These are phyloP conservation scores for Fragaria iinumae DNA, from an alignment of 306 rosid species.

Conservation along the genomic window DNA sequence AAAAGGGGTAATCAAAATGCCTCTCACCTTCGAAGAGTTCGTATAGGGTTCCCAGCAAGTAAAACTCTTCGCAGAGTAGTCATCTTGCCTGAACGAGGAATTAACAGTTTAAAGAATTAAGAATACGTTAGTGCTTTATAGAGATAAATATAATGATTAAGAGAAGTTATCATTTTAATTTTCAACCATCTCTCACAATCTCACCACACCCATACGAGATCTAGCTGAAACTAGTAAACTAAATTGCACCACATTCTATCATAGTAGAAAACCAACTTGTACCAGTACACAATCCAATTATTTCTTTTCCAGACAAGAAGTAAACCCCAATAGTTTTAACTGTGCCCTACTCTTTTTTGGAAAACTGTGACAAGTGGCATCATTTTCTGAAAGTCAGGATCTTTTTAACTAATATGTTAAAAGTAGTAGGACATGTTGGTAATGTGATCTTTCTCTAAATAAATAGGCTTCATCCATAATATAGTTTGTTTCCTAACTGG, in stretches of 20 bases:
- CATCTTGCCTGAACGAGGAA: slow-evolving; percentile 74
- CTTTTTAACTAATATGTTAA: background rate
- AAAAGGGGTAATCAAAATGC: slow-evolving; percentile 22
- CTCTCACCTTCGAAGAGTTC: slow-evolving; percentile 81
- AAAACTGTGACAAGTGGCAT: background rate
- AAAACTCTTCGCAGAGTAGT: slow-evolving; percentile 83
- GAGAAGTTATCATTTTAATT: background rate
- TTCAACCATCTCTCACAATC: background rate
- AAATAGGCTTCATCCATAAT: background rate
- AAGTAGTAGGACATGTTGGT: background rate
- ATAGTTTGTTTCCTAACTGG: background rate
- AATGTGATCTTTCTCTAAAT: background rate
- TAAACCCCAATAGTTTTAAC: background rate
- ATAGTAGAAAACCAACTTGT: background rate
- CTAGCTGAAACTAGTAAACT: background rate
- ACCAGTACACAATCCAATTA: background rate
- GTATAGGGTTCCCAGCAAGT: slow-evolving; percentile 78
- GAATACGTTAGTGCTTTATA: background rate
- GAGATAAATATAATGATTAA: background rate
- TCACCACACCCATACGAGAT: background rate
- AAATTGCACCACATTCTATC: background rate
- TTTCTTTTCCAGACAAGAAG: background rate
- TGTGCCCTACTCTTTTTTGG: background rate
- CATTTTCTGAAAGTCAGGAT: background rate
- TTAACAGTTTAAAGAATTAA: background rate